phyloP scores from a whole-genome alignment of 2,329 filamentous ascomycete genomes.

The Alternaria metachromatica region DNA sequence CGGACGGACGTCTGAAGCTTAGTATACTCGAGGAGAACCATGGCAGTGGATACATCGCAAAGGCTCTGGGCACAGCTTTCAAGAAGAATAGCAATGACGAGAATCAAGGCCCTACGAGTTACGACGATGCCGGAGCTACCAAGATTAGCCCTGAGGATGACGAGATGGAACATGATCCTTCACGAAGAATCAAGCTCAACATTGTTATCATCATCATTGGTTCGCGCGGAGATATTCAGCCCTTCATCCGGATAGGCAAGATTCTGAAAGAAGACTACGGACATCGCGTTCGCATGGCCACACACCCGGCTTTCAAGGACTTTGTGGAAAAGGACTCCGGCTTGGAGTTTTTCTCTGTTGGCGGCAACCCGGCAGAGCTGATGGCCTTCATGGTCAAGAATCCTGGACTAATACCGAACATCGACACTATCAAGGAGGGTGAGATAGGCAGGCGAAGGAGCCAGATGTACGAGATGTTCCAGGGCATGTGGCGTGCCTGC shows the following conservation, averaged over 20 bases:
- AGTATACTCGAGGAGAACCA: slow-evolving; percentile 71
- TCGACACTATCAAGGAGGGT: slow-evolving; percentile 74
- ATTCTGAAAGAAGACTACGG: slow-evolving; percentile 73
- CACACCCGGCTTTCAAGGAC: slow-evolving; percentile 77
- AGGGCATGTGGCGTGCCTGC: slow-evolving; percentile 82
- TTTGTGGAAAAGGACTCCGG: slow-evolving; percentile 76
- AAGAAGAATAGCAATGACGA: slow-evolving; percentile 60
- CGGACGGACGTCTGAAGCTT: slow-evolving; percentile 74
- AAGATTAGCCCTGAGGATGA: slow-evolving; percentile 44
- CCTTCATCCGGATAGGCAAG: slow-evolving; percentile 77
- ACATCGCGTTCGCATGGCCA: slow-evolving; percentile 78
- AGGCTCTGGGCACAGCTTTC: slow-evolving; percentile 71
- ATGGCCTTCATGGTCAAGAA: slow-evolving; percentile 94
- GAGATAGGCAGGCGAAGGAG: slow-evolving; percentile 72
- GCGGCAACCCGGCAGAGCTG: slow-evolving; percentile 78
- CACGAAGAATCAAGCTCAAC: slow-evolving; percentile 64
- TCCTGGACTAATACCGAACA: slow-evolving; percentile 74
- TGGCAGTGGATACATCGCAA: slow-evolving; percentile 74
- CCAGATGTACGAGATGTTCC: slow-evolving; percentile 81
- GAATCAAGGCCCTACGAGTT: slow-evolving; percentile 37
- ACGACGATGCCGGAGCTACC: slow-evolving; percentile 12
- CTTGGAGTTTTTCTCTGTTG: slow-evolving; percentile 81
- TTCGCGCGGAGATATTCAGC: slow-evolving; percentile 79
- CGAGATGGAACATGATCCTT: slow-evolving; percentile 41
- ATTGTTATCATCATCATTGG: slow-evolving; percentile 87